phyloP scores from a whole-genome alignment of 2,329 filamentous ascomycete genomes.

The Verruconis gallopava region DNA sequence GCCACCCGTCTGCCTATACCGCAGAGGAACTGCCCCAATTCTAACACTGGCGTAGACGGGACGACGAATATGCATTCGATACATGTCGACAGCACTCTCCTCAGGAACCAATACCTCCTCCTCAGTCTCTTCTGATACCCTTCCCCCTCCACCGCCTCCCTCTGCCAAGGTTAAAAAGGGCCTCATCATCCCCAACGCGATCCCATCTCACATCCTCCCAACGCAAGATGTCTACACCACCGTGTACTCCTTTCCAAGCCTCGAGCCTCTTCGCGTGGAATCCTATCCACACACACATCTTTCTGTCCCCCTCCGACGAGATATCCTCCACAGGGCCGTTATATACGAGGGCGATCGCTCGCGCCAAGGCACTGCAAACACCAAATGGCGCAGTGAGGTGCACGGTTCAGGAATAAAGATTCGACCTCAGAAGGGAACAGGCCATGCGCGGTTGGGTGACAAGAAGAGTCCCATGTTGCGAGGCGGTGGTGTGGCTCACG shows the following conservation, averaged over 20 bases:
- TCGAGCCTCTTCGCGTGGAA: conserved; percentile 71
- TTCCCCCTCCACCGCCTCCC: conserved; percentile 1
- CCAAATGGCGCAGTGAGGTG: conserved; percentile 72
- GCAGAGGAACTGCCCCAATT: no score
- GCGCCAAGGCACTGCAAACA: conserved; percentile 72
- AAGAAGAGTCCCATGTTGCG: conserved; percentile 68
- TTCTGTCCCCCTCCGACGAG: conserved; percentile 71
- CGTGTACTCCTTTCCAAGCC: conserved; percentile 76
- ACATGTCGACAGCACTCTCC: not conserved
- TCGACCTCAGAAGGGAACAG: conserved; percentile 74
- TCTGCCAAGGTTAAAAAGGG: not conserved
- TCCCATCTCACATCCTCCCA: conserved; percentile 15
- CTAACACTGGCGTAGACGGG: no score
- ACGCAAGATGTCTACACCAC: conserved; percentile 60
- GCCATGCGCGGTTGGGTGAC: conserved; percentile 64
- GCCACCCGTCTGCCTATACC: no score
- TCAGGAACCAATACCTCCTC: conserved; percentile 14
- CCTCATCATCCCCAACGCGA: conserved; percentile 11
- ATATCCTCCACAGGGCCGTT: conserved; percentile 85
- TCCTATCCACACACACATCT: conserved; percentile 74
- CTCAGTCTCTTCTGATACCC: conserved; percentile 19
- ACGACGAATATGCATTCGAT: conserved; percentile 11
- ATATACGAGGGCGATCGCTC: conserved; percentile 84
- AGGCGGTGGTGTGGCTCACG: conserved; percentile 79
- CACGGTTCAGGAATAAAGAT: conserved; percentile 74